A percentile compares a stretch with the other conserved stretches of the same genome.
phyloP scores from a whole-genome alignment of 2,329 filamentous ascomycete genomes.

The Trichophyton schoenleinii region DNA sequence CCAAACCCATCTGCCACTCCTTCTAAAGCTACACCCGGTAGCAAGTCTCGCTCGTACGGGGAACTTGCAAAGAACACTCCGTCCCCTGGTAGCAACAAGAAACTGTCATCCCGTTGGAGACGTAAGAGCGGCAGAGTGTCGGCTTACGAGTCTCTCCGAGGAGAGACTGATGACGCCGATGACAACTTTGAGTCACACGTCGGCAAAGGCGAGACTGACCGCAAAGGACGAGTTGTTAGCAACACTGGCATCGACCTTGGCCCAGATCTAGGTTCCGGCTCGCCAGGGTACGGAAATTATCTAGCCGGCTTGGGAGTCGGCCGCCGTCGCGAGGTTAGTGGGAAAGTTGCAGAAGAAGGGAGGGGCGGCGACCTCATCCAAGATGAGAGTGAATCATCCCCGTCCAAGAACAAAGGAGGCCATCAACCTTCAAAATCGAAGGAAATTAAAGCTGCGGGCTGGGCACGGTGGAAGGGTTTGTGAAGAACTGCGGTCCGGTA shows the following conservation, averaged over 20 bases:
- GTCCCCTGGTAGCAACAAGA: constrained; percentile 12
- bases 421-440: constrained; percentile 7
- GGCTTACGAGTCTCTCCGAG: constrained; percentile 26
- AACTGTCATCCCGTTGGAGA: constrained; percentile 17
- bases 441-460: constrained; percentile 30
- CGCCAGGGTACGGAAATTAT: constrained; percentile 30
- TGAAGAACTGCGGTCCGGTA: constrained; percentile 13
- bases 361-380: constrained; percentile 20
- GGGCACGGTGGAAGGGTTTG: constrained; percentile 36
- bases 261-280: constrained; percentile 18
- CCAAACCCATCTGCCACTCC: constrained; percentile 23
- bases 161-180: constrained; percentile 18
- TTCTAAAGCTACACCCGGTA: constrained; percentile 17
- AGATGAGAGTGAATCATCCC: constrained; percentile 11
- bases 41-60: constrained; percentile 30
- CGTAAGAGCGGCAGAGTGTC: constrained; percentile 23
- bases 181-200: constrained; percentile 13
- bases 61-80: constrained; percentile 20
- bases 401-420: constrained; percentile 11
- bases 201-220: constrained; percentile 21
- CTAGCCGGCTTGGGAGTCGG: constrained; percentile 34
- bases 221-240: constrained; percentile 34
- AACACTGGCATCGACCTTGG: constrained; percentile 31
- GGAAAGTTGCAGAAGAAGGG: constrained; percentile 37
- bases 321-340: constrained; percentile 36